These are phyloP conservation scores for Fusarium phyllophilum DNA, from an alignment of 2,329 filamentous ascomycete genomes.

Conservation along the genomic window DNA sequence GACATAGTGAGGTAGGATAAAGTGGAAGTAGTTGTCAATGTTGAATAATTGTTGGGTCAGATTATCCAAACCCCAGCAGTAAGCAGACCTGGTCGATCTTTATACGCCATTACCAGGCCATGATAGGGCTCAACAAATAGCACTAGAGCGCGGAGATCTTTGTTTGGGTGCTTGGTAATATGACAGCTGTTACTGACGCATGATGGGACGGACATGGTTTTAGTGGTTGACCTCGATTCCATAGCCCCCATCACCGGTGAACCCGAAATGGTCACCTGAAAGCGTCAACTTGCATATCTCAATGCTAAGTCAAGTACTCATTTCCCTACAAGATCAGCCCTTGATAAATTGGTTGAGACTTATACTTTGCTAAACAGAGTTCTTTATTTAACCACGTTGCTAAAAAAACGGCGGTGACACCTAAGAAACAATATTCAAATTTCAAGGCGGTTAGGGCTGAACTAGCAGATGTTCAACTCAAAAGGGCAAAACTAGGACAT, in stretches of 20 bases:
- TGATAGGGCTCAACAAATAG: neutral
- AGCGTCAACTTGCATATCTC: neutral
- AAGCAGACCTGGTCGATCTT: neutral
- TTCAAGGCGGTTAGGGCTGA: neutral
- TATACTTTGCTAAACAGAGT: neutral
- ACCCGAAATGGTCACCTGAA: neutral
- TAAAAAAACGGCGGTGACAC: too few relatives aligned
- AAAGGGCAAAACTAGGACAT: neutral
- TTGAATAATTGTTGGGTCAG: neutral
- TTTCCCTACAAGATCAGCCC: accelerated
- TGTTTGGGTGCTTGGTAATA: neutral
- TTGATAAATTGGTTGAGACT: neutral
- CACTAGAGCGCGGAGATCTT: neutral
- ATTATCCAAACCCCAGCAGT: too few relatives aligned
- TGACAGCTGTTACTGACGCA: neutral
- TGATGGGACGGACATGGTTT: neutral
- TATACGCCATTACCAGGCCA: neutral
- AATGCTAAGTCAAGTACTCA: too few relatives aligned
- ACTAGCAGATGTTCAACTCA: too few relatives aligned
- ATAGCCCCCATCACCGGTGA: neutral
- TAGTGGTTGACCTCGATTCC: neutral
- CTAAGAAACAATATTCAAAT: neutral
- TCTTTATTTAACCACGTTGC: too few relatives aligned
- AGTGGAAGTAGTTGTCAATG: neutral
- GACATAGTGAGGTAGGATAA: neutral